These are phyloP conservation scores for Cryptococcus maquisensis DNA, from an alignment of 1,284 basidiomycete species.

Conservation along the genomic window DNA sequence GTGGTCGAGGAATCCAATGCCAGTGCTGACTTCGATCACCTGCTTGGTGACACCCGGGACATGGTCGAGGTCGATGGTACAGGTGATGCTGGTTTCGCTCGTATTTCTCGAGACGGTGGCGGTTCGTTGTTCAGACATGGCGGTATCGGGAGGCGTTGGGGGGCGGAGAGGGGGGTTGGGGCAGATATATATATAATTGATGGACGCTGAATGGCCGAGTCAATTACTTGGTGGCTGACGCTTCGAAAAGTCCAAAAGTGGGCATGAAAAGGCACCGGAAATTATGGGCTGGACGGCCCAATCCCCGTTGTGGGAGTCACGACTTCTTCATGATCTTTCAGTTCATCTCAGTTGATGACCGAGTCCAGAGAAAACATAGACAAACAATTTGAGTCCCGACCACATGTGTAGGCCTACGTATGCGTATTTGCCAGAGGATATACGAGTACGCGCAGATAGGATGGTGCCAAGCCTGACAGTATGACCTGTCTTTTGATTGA, in stretches of 20 bases:
- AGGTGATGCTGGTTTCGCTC: conserved; percentile 85
- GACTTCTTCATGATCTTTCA: too few relatives aligned
- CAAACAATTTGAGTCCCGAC: too few relatives aligned
- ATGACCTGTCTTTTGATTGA: too few relatives aligned
- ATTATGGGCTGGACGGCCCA: too few relatives aligned
- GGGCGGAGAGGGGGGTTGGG: background rate
- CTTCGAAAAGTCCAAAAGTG: background rate
- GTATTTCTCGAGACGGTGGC: conserved; percentile 82
- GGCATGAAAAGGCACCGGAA: too few relatives aligned
- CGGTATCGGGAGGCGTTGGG: background rate
- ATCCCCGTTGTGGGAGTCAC: too few relatives aligned
- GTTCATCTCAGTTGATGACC: too few relatives aligned
- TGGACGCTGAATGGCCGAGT: background rate
- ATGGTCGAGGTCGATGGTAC: conserved; percentile 78
- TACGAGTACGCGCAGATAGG: too few relatives aligned
- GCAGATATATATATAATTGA: background rate
- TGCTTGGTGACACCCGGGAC: conserved; percentile 64
- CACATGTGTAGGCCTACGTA: too few relatives aligned
- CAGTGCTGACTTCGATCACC: conserved; percentile 81
- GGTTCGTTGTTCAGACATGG: conserved; percentile 47
- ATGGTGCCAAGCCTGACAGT: too few relatives aligned
- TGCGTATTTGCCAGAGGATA: too few relatives aligned
- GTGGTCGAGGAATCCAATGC: conserved; percentile 97
- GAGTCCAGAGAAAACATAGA: too few relatives aligned
- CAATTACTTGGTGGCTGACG: background rate